Base-by-base conservation (phyloP, 768 basidiomycete species). In the Termitomyces heimii region DNA sequence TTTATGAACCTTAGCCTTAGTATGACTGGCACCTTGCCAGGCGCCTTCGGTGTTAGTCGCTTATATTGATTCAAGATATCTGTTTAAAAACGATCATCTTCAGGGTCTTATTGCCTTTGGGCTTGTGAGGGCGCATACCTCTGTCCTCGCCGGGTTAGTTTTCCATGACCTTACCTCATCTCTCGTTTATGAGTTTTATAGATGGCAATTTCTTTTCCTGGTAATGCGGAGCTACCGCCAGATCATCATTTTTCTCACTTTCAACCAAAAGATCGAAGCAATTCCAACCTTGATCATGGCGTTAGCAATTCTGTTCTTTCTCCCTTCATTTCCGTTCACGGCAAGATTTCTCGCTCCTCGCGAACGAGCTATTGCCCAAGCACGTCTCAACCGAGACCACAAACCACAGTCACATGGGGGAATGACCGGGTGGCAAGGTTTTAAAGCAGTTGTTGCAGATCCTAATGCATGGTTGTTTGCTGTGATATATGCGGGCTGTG, bases 201-300 rank as follows among this genome's bases (percentile, higher is more conserved):
- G 81, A 54, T 84, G 82, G 82, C 82, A 84, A 60, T 84, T 83
- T 61, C 71, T 83, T 24, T 83, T 81, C 66, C 72, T 83, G 16
- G 80, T 81, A 58, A 2, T 72, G 65, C 24, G 5, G 16, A 13
- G 4, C 24, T 28, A 3, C 13, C 47, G 9, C n/a, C 0, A 12
- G 18, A 26, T 28, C 16, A 13, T 7, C 8, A 26, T 24, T 14
- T n/a, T 39, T 37, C 26, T 29, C 22, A 31, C 26, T 29, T 39
- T 52, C 4, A 8, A n/a, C 20, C 20, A 5, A 8, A 54, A 83
- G 81, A 75, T 83, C 44, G 82, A 83, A 61, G 82, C 76, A 8
- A 80, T 83, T 32, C 82, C 82, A 10, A 82, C 80, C 0, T 54
- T 83, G 14, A 64, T 82, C 47, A 82, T 84, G 82, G 80, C 77